phyloP scores from a whole-genome alignment of 2,329 filamentous ascomycete genomes.

The Venturia nashicola region DNA sequence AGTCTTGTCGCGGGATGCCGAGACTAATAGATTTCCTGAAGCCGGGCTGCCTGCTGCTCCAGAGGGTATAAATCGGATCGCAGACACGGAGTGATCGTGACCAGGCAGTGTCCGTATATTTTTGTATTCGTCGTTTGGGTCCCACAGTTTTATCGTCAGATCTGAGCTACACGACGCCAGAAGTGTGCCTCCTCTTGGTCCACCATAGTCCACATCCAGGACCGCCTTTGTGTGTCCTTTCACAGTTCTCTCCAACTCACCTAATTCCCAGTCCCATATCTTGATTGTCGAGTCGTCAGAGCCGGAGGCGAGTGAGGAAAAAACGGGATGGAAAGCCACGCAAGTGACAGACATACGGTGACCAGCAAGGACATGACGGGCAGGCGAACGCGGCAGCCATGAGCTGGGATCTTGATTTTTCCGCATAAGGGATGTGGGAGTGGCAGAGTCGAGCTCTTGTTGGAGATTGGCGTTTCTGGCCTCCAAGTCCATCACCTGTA shows the following conservation, averaged over 20 bases:
- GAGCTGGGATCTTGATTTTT: slow-evolving; percentile 72
- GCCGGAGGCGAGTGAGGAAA: slow-evolving; percentile 78
- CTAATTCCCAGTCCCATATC: slow-evolving; percentile 94
- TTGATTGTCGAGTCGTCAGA: slow-evolving; percentile 92
- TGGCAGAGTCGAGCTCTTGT: slow-evolving; percentile 72
- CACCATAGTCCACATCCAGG: slow-evolving; percentile 80
- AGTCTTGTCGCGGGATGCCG: slow-evolving; percentile 73
- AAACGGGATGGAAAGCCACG: slow-evolving; percentile 84
- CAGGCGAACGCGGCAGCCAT: slow-evolving; percentile 77
- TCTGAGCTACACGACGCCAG: slow-evolving; percentile 79
- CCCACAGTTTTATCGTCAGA: slow-evolving; percentile 90
- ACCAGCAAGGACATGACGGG: slow-evolving; percentile 71
- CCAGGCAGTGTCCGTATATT: slow-evolving; percentile 85
- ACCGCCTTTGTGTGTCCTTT: slow-evolving; percentile 89
- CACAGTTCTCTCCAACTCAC: slow-evolving; percentile 78
- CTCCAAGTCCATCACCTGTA: slow-evolving; percentile 86
- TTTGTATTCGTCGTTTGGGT: slow-evolving; percentile 84
- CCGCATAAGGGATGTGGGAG: slow-evolving; percentile 63
- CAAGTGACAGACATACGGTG: slow-evolving; percentile 74
- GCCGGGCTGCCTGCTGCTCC: slow-evolving; percentile 64
- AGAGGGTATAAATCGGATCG: slow-evolving; percentile 77
- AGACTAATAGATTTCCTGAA: slow-evolving; percentile 77
- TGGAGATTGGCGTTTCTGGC: slow-evolving; percentile 61
- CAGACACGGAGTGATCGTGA: slow-evolving; percentile 84
- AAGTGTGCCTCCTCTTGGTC: slow-evolving; percentile 65